Percentiles rank a stretch among this genome's conserved stretches.
Conservation (phyloP, 352 stramenopile genomes). For the Nothophytophthora sp. region DNA sequence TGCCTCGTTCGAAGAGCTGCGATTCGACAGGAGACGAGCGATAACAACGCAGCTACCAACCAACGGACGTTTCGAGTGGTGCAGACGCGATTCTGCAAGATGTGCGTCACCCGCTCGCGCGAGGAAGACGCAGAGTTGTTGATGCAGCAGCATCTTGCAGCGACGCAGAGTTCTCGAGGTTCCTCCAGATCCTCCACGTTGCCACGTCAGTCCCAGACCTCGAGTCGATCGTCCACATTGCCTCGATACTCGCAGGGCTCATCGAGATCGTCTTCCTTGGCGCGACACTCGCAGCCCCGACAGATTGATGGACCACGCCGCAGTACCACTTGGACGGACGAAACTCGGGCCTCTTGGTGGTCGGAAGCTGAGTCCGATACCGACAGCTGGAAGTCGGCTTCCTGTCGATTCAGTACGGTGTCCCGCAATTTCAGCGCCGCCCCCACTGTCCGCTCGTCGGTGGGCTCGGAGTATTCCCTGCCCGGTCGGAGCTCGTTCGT, state of each 20-base stretch:
- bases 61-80: conserved; percentile 48
- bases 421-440: conserved; percentile 32
- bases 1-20: conserved; percentile 60
- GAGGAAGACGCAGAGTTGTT: conserved; percentile 26
- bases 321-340: conserved; percentile 23
- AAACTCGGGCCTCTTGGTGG: conserved; percentile 42
- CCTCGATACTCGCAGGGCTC: conserved; percentile 12
- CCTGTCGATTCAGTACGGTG: conserved; percentile 33
- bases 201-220: conserved; percentile 8
- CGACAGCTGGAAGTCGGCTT: conserved; percentile 38
- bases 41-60: conserved; percentile 16
- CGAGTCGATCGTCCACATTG: conserved; percentile 21
- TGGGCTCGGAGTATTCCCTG: conserved; percentile 26
- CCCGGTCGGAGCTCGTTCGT: conserved; percentile 29
- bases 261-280: conserved; percentile 16
- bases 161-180: conserved; percentile 4
- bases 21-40: conserved; percentile 27
- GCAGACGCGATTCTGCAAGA: conserved; percentile 63
- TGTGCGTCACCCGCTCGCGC: conserved; percentile 57
- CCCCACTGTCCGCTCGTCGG: conserved; percentile 32
- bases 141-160: conserved; percentile 16
- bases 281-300: conserved; percentile 3
- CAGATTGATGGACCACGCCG: conserved; percentile 12
- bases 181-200: conserved; percentile 23
- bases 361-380: conserved; percentile 38